Evolutionary conservation across 164 flowering plant genomes (phyloP), one percentile per base, ranked within the genome.

Genomic region (Hamamelis virginiana): DNA sequence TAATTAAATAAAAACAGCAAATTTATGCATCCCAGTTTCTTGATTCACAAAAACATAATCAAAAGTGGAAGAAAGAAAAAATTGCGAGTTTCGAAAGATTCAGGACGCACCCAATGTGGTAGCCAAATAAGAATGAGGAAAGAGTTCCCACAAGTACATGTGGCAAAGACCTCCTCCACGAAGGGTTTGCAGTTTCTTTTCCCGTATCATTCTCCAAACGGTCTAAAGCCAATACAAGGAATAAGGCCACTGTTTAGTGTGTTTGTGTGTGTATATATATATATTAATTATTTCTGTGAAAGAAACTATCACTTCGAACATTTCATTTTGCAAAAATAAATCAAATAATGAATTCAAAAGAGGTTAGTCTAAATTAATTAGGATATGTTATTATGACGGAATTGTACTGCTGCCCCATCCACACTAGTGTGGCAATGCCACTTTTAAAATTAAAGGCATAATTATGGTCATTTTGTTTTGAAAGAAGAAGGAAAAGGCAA

Each of bases 91-190:
- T 61, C 48, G 4, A 25, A 11, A 25, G 44, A 15, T 27, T 47
- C 22, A 18, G 59, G 44, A 80, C 88, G 74, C 9, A 95, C 98
- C 97, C 98, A 45, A 91, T 83, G 81, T 95, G 97, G 82, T 90
- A 92, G 69, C 99, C 99, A 75, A 82, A 90, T 62, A 95, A 81
- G 79, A 92, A 87, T 1, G 98, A 81, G 60, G 86, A 80, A 19
- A 93, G 38, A 41, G 83, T 77, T 28, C 96, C 98, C 58, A 86
- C 94, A 44, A 87, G 81, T 62, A 93, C 76, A 81, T 91, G 92
- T 6, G 90, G 91, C 51, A 93, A 71, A 9, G 94, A 85, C 16
- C 67, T 84, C 72, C 72, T 90, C 96, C 94, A 94, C 5, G 95
- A 74, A 64, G 97, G 94, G 59, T 76, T 78, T 73, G 72, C 66